These are phyloP conservation scores for Leccinum disarticulatum DNA, from an alignment of 768 basidiomycete genomes.

Conservation along the genomic window DNA sequence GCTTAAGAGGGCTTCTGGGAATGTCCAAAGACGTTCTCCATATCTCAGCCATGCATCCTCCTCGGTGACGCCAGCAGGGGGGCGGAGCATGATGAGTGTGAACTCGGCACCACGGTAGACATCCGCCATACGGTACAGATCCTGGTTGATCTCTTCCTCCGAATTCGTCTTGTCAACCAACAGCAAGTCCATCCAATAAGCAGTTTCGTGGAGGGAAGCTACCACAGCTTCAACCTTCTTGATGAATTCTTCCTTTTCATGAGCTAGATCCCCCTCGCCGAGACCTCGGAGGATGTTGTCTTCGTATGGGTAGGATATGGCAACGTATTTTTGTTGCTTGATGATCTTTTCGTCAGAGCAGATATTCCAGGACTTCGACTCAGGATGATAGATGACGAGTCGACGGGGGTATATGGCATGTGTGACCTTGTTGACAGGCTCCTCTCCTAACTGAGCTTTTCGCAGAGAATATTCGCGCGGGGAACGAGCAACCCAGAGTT, in stretches of 20 bases:
- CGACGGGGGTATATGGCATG: conserved; percentile 15
- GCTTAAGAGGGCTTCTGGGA: conserved; percentile 24
- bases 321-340: conserved; percentile 15
- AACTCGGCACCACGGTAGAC: conserved; percentile 23
- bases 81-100: conserved; percentile 23
- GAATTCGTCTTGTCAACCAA: background rate
- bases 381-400: conserved; percentile 16
- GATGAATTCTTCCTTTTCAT: conserved; percentile 1
- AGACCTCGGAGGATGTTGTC: conserved; percentile 7
- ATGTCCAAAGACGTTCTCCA: conserved; percentile 27
- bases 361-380: background rate
- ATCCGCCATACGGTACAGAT: conserved; percentile 27
- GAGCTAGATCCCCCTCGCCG: background rate
- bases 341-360: conserved; percentile 3
- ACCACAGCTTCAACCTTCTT: background rate
- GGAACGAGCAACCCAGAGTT: conserved; percentile 26
- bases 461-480: conserved; percentile 24
- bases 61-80: background rate
- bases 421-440: conserved; percentile 10
- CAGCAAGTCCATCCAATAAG: conserved; percentile 26
- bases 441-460: background rate
- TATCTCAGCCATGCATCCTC: conserved; percentile 15
- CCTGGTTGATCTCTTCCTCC: conserved; percentile 9
- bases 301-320: conserved; percentile 18
- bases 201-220: conserved; percentile 8